phyloP scores from a whole-genome alignment of 2,329 filamentous ascomycete species.

The Aspergillus aculeatus region DNA sequence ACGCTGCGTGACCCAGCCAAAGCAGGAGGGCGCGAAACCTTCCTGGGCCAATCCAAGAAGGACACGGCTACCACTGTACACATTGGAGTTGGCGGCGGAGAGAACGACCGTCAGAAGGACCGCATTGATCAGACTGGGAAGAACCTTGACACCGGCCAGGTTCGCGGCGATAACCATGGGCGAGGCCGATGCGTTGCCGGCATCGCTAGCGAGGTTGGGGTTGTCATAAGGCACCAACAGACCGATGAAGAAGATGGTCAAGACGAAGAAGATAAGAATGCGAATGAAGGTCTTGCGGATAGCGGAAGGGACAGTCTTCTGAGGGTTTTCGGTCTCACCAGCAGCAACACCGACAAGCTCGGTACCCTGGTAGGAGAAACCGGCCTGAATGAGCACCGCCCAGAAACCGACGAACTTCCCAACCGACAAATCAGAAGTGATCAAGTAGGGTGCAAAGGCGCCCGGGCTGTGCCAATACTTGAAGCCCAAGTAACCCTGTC shows the following conservation, averaged over 20 bases:
- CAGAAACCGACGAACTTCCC: conserved; percentile 64
- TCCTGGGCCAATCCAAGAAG: conserved; percentile 62
- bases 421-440: conserved; percentile 56
- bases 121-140: conserved; percentile 39
- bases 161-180: conserved; percentile 43
- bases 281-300: conserved; percentile 73
- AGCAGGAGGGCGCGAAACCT: conserved; percentile 41
- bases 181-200: conserved; percentile 28
- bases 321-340: conserved; percentile 70
- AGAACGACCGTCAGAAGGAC: conserved; percentile 40
- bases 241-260: conserved; percentile 61
- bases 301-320: conserved; percentile 67
- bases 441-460: conserved; percentile 64
- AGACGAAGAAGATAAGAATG: conserved; percentile 59
- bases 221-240: conserved; percentile 66
- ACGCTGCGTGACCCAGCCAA: conserved; percentile 39
- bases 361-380: conserved; percentile 54
- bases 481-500: conserved; percentile 70
- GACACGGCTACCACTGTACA: conserved; percentile 58
- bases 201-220: conserved; percentile 44
- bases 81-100: conserved; percentile 40
- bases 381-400: conserved; percentile 45
- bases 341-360: conserved; percentile 74
- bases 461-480: conserved; percentile 68
- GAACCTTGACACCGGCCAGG: conserved; percentile 33